Percentiles rank a stretch among this genome's conserved stretches.
Conservation (phyloP, 2,329 filamentous ascomycete genomes). For the Colletotrichum lentis region DNA sequence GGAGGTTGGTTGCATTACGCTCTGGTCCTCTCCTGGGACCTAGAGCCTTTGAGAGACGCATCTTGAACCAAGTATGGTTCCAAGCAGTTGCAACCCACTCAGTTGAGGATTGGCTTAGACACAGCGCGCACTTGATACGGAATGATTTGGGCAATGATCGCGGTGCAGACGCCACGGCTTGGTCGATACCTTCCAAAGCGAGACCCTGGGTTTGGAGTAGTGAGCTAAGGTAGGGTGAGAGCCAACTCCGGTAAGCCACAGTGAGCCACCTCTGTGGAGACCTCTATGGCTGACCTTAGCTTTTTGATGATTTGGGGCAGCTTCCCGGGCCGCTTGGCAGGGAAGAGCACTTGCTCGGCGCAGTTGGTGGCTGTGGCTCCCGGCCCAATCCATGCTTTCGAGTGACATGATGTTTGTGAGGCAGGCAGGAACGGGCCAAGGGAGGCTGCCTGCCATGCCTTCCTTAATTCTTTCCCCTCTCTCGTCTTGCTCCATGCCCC, state of each 20-base stretch:
- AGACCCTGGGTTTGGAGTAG: too few relatives aligned
- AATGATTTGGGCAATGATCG: not conserved
- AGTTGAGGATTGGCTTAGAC: not conserved
- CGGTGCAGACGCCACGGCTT: not conserved
- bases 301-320: not conserved
- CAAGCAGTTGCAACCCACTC: too few relatives aligned
- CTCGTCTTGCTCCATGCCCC: not conserved
- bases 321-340: not conserved
- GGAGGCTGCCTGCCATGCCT: not conserved
- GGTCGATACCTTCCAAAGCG: not conserved
- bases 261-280: not conserved
- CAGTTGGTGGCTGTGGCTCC: not conserved
- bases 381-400: not conserved
- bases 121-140: too few relatives aligned
- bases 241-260: not conserved
- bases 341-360: not conserved
- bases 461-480: slow-evolving; percentile 5
- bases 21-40: slow-evolving; percentile 1
- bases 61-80: too few relatives aligned
- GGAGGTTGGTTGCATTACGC: too few relatives aligned
- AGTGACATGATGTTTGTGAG: not conserved
- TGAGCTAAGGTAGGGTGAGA: too few relatives aligned
- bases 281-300: not conserved
- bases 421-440: not conserved
- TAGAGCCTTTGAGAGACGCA: not conserved